A percentile compares a stretch with the other conserved stretches of the same genome.
These are phyloP conservation scores for Suhomyces anneliseae DNA, from an alignment of 1,139 yeast genomes.

Conservation along the genomic window DNA sequence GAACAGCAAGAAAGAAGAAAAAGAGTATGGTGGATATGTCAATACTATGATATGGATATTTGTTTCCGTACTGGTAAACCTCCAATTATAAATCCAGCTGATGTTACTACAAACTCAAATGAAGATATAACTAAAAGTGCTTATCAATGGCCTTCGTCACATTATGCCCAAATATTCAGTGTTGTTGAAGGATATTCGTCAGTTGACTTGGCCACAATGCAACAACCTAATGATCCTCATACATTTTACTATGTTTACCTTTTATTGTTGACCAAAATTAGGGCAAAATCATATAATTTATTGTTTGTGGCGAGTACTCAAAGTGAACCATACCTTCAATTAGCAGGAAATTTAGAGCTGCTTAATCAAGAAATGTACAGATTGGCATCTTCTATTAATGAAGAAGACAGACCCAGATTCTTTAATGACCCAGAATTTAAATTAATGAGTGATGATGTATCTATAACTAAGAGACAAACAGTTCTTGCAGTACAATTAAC, in stretches of 20 bases:
- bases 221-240: neutral
- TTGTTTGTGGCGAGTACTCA: slow-evolving; percentile 32
- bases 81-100: slow-evolving; percentile 53
- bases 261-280: slow-evolving; percentile 25
- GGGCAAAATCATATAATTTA: slow-evolving; percentile 29
- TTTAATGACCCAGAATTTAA: slow-evolving; percentile 17
- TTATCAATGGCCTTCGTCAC: neutral
- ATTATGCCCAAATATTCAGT: neutral
- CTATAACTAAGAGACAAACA: slow-evolving; percentile 14
- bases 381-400: slow-evolving; percentile 13
- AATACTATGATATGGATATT: slow-evolving; percentile 52
- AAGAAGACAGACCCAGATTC: slow-evolving; percentile 14
- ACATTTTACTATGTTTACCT: slow-evolving; percentile 14
- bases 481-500: slow-evolving; percentile 28
- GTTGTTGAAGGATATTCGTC: neutral
- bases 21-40: slow-evolving; percentile 58
- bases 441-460: slow-evolving; percentile 1
- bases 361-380: slow-evolving; percentile 18
- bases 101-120: slow-evolving; percentile 25
- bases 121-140: slow-evolving; percentile 5
- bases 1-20: slow-evolving; percentile 42
- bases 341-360: slow-evolving; percentile 10
- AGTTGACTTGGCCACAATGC: neutral
- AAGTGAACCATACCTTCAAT: slow-evolving; percentile 9
- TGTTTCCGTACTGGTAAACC: slow-evolving; percentile 62